phyloP scores from a whole-genome alignment of 2,329 filamentous ascomycete species.

The Talaromyces sp. region DNA sequence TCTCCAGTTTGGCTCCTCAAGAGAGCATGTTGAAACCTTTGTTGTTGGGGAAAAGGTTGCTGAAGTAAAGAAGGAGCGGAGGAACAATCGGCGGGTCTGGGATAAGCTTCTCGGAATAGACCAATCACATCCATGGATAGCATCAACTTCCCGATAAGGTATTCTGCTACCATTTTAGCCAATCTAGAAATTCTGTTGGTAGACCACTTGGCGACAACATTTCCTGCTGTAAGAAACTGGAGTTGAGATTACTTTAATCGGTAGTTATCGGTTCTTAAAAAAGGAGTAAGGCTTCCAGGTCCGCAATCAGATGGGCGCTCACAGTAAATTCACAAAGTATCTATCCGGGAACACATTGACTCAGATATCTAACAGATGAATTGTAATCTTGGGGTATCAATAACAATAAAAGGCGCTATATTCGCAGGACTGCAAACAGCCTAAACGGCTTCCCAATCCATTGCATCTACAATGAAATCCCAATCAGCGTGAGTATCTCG shows the following conservation, averaged over 20 bases:
- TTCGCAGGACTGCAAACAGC: neutral
- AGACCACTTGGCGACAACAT: too few relatives aligned
- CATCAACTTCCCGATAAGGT: neutral
- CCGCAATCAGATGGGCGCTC: too few relatives aligned
- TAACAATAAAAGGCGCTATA: neutral
- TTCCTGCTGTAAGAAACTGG: too few relatives aligned
- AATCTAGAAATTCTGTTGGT: too few relatives aligned
- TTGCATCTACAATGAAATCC: conserved; percentile 56
- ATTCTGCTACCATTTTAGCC: neutral
- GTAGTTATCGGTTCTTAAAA: too few relatives aligned
- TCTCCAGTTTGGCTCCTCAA: neutral
- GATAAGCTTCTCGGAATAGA: neutral
- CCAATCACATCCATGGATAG: neutral
- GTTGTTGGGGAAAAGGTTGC: neutral
- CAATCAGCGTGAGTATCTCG: conserved; percentile 43
- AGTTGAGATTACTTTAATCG: too few relatives aligned
- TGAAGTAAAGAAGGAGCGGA: neutral
- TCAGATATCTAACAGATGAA: neutral
- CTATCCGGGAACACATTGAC: neutral
- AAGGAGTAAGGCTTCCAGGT: too few relatives aligned
- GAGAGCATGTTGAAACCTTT: neutral
- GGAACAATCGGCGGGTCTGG: neutral
- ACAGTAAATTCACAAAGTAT: neutral
- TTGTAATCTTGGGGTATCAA: neutral
- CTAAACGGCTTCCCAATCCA: conserved; percentile 52